Base-by-base conservation (phyloP, 345 rosid genomes). In the Erucastrum elatum region DNA sequence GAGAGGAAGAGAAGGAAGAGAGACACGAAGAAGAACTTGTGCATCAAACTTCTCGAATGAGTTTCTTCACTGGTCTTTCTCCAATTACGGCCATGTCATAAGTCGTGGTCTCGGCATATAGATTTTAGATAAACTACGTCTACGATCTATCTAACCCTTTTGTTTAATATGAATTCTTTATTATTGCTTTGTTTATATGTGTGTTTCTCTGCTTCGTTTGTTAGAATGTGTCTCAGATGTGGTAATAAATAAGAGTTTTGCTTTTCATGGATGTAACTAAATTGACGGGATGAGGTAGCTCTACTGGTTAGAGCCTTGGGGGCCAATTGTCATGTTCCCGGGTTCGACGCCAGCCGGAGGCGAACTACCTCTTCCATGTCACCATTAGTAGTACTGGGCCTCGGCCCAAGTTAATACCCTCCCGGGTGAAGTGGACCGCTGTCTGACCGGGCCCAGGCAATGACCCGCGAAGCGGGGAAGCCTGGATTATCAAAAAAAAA, bases 1-100 rank as follows among this genome's bases (percentile, higher is more conserved):
- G 80, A 2, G 68, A 66, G 8, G 74, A 76, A 7, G 81, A 34
- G 39, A 34, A 79, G 46, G 85, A 66, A 17, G 60, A 70, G 83
- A 68, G 59, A 37, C 72, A 65, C 9, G 72, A 31, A 56, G 68
- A 39, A 16, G 80, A 56, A 26, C 34, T 65, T 16, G 74, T 66
- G 74, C 21, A 44, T 60, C 81, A 76, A 29, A n/a, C 79, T 37
- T 27, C 84, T 8, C 73, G 55, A 3, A 75, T 75, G 64, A 72
- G 69, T 71, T 80, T 83, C 72, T 80, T 87, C 62, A 69, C 64
- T 4, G 95, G 87, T 76, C 72, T 73, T 21, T 64, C 87, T 59
- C 75, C 89, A 17, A 6, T 87, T 56, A 83, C 95, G 55, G 93
- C 97, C 67, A 84, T 92, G 61, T 87, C 87, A 64, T 92, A 78